Evolutionary conservation across 768 basidiomycete genomes (phyloP), one percentile per base, ranked within the genome.

Genomic region (Mycena metata): DNA sequence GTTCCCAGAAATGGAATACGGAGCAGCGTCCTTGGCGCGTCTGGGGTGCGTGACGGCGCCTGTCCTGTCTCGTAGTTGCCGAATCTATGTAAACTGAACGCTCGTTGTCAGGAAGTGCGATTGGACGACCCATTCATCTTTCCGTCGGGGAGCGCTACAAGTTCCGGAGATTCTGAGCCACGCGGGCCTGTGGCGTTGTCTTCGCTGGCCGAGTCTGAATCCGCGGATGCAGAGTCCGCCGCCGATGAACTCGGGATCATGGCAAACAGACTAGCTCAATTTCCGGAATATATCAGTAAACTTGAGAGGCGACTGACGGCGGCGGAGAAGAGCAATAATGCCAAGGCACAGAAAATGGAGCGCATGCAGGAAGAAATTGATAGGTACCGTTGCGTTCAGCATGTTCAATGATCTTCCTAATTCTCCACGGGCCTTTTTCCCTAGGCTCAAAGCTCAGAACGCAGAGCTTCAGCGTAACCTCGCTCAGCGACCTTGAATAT

Each of bases 281-380:
- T 39, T 15, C 15, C 39, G 5, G 52, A 47, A 33, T 24, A 47
- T 24, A 75, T 86, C 46, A 66, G 66, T 39, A 79, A 77, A 59
- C 77, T 86, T 42, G 83, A 87, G 66, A 77, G 81, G 42, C 80
- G 80, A 61, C 67, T 76, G 12, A 70, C 70, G 11, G 82, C 83
- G 23, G 75, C 81, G 52, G 79, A 78, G 49, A 77, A 80, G 49
- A 77, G 79, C 26, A 79, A 78, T 16, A 72, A 74, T 5, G 75
- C 73, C 5, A 85, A 84, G 67, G 74, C 73, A 36, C 73, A 66
- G 46, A 76, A 74, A 63, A 82, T 83, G 39, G 60, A 60, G 11
- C 69, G 74, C 50, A 65, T 83, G 36, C 73, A 79, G 56, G 64
- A 73, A 43, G 76, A 78, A 45, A 72, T 78, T 39, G 65, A 74